Conservation (phyloP, 83 land plant species). For the Picea engelmannii region DNA sequence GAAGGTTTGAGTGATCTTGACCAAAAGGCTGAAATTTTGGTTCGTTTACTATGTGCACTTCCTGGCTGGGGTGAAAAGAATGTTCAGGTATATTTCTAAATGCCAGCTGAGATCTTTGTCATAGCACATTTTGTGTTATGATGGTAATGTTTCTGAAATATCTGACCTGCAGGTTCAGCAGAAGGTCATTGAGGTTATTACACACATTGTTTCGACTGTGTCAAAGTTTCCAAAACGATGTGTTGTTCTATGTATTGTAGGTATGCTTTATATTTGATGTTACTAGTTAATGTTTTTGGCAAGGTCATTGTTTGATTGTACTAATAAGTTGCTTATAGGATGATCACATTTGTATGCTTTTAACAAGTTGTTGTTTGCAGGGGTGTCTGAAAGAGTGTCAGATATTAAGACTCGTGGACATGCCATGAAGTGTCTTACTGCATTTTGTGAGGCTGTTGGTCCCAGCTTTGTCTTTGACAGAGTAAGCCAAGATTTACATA, state of each 20-base stretch:
- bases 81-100: slow-evolving; percentile 69
- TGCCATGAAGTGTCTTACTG: slow-evolving; percentile 93
- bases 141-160: neutral
- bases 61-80: slow-evolving; percentile 99
- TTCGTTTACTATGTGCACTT: slow-evolving; percentile 78
- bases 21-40: slow-evolving; percentile 68
- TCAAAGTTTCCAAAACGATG: slow-evolving; percentile 82
- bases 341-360: neutral
- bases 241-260: slow-evolving; percentile 82
- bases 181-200: slow-evolving; percentile 87
- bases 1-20: slow-evolving; percentile 65
- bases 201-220: slow-evolving; percentile 70
- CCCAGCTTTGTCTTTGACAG: slow-evolving; percentile 94
- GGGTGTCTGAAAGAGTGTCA: slow-evolving; percentile 87
- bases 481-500: slow-evolving; percentile 38
- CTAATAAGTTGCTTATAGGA: neutral
- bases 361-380: slow-evolving; percentile 27
- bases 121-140: neutral
- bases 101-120: neutral
- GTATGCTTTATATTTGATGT: slow-evolving; percentile 25
- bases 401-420: slow-evolving; percentile 88
- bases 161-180: slow-evolving; percentile 83
- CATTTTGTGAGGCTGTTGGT: slow-evolving; percentile 96
- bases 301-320: neutral
- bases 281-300: too few relatives aligned